These are phyloP conservation scores for Isatis lusitanica DNA, from an alignment of 441 rosid genomes.

Conservation along the genomic window DNA sequence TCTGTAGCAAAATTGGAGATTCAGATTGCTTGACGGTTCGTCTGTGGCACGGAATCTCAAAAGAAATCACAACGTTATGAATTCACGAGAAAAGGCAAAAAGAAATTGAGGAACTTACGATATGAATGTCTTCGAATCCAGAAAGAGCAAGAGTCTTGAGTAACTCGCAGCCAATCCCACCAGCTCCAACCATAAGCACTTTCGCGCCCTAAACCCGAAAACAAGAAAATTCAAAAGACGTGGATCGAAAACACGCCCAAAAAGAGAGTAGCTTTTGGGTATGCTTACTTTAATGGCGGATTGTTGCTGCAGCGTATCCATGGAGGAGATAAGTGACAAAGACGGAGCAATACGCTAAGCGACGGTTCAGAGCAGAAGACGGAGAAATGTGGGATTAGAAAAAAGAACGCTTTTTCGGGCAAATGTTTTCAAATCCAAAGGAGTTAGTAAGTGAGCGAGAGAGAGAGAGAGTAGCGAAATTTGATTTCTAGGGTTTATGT, in stretches of 20 bases:
- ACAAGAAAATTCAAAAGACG: slow-evolving; percentile 12
- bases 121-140: slow-evolving; percentile 86
- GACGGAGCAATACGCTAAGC: slow-evolving; percentile 9
- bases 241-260: background rate
- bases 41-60: background rate
- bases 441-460: background rate
- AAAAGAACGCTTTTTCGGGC: background rate
- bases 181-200: slow-evolving; percentile 98
- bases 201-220: slow-evolving; percentile 63
- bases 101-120: slow-evolving; percentile 49
- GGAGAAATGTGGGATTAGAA: background rate
- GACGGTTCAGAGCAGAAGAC: slow-evolving; percentile 22
- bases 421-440: background rate
- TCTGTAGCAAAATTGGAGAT: background rate
- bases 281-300: slow-evolving; percentile 58
- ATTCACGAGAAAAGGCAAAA: background rate
- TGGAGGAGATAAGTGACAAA: slow-evolving; percentile 1
- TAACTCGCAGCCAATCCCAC: slow-evolving; percentile 97
- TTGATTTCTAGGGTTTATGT: slow-evolving; percentile 33
- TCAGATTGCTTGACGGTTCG: background rate
- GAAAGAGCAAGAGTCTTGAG: slow-evolving; percentile 95
- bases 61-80: background rate
- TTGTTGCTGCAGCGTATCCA: slow-evolving; percentile 57
- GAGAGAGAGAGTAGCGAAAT: slow-evolving; percentile 5
- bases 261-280: background rate